Evolutionary conservation across 495 filamentous ascomycete species (phyloP).

Genomic region (Aspergillus panamensis): DNA sequence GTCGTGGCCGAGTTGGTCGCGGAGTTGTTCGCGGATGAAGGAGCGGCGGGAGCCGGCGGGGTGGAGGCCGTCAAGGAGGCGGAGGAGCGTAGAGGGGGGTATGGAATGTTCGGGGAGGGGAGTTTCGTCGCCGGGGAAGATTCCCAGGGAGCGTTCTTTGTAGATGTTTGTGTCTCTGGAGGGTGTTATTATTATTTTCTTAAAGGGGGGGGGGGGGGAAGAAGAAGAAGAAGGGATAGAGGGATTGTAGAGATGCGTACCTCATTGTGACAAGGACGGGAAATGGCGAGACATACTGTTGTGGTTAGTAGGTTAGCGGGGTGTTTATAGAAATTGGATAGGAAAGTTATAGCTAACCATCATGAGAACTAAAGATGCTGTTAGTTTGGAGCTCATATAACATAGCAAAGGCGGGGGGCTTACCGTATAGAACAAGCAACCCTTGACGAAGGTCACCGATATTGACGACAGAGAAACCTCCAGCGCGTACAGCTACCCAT

Average conservation of each 20-base stretch:
- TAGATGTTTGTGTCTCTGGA: conserved; percentile 68
- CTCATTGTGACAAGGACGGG: conserved; percentile 57
- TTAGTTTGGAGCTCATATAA: conserved; percentile 11
- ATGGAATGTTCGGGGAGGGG: conserved; percentile 18
- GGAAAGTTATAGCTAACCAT: conserved; percentile 48
- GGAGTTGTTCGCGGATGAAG: conserved; percentile 63
- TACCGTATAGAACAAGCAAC: conserved; percentile 68
- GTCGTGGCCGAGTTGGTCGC: conserved; percentile 80
- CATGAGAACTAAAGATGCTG: conserved; percentile 59
- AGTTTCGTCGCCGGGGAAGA: conserved; percentile 50
- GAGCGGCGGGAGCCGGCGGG: conserved; percentile 40
- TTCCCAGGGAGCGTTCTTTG: conserved; percentile 68
- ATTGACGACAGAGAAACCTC: conserved; percentile 78
- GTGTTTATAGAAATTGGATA: not conserved
- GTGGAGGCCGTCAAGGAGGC: conserved; percentile 25
- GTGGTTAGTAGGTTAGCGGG: conserved; percentile 3
- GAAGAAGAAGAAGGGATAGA: too few species aligned
- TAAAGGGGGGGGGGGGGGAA: not conserved
- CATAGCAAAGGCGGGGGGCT: not conserved
- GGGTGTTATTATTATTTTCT: not conserved
- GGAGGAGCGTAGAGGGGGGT: conserved; percentile 24
- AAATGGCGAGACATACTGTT: conserved; percentile 61
- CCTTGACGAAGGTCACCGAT: conserved; percentile 68
- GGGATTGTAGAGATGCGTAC: conserved; percentile 27
- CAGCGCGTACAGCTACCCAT: conserved; percentile 63